A percentile compares a stretch with the other conserved stretches of the same genome.
These are phyloP conservation scores for Dictyostelium intermedium DNA, from an alignment of 78 protist species.

Conservation along the genomic window DNA sequence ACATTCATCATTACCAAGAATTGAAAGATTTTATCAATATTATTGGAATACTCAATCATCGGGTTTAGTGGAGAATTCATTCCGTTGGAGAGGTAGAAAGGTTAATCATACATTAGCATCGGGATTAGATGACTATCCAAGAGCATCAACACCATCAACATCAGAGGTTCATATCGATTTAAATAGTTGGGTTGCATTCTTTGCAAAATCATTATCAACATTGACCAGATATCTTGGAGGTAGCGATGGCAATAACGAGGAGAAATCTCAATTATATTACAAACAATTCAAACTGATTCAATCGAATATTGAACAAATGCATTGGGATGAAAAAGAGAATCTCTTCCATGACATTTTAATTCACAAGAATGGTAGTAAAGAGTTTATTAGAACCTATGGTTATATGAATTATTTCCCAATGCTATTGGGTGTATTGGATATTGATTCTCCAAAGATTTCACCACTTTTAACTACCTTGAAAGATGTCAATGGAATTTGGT, in stretches of 20 bases:
- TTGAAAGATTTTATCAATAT: constrained; percentile 28
- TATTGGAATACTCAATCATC: constrained; percentile 68
- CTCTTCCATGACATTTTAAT: constrained; percentile 25
- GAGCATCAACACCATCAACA: constrained; percentile 31
- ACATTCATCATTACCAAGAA: constrained; percentile 33
- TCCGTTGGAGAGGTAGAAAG: constrained; percentile 91
- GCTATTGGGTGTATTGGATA: constrained; percentile 44
- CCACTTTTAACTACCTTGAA: background rate
- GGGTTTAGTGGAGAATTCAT: constrained; percentile 7
- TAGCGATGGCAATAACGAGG: background rate
- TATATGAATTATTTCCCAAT: constrained; percentile 93
- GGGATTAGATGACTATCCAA: constrained; percentile 95
- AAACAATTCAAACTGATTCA: background rate
- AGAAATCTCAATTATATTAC: background rate
- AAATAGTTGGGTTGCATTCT: constrained; percentile 86
- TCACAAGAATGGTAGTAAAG: background rate
- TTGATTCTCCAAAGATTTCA: background rate
- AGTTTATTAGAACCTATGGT: constrained; percentile 58
- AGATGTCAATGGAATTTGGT: constrained; percentile 75
- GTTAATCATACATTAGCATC: constrained; percentile 86
- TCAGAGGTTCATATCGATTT: constrained; percentile 92
- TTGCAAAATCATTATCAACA: constrained; percentile 47
- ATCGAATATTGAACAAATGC: background rate
- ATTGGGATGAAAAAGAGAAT: constrained; percentile 28
- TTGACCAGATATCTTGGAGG: constrained; percentile 1